Percentiles rank a stretch among this genome's conserved stretches.
phyloP scores from a whole-genome alignment of 2,329 filamentous ascomycete species.

The Thielaviopsis euricoi region DNA sequence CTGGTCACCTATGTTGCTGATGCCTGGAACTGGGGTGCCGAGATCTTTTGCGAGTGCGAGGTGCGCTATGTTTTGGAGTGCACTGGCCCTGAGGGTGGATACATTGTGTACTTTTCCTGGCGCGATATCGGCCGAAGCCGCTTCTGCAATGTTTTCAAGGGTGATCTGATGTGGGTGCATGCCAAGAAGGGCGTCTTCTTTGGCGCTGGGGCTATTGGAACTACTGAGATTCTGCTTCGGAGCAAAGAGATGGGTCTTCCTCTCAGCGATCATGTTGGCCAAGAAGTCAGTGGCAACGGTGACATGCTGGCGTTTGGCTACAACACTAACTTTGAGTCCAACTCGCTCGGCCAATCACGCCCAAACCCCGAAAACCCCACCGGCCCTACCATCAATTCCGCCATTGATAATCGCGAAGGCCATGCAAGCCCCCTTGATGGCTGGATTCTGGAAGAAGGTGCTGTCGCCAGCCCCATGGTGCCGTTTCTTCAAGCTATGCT shows the following conservation, averaged over 20 bases:
- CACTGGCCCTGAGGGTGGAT: slow-evolving; percentile 30
- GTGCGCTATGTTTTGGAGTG: slow-evolving; percentile 44
- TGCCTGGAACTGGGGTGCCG: slow-evolving; percentile 56
- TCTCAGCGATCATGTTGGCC: slow-evolving; percentile 40
- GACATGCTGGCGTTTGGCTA: slow-evolving; percentile 51
- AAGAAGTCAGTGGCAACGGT: slow-evolving; percentile 48
- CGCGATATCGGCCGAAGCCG: slow-evolving; percentile 39
- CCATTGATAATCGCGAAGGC: slow-evolving; percentile 41
- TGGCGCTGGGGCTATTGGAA: slow-evolving; percentile 47
- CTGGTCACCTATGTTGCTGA: slow-evolving; percentile 51
- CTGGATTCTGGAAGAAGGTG: slow-evolving; percentile 48
- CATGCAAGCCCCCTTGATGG: slow-evolving; percentile 40
- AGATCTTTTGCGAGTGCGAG: slow-evolving; percentile 55
- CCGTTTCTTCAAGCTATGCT: slow-evolving; percentile 40
- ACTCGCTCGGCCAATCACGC: slow-evolving; percentile 35
- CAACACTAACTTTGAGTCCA: slow-evolving; percentile 39
- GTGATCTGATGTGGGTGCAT: slow-evolving; percentile 50
- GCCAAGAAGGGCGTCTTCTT: slow-evolving; percentile 49
- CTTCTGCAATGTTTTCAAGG: slow-evolving; percentile 37
- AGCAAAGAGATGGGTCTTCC: slow-evolving; percentile 40
- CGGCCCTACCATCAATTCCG: slow-evolving; percentile 45
- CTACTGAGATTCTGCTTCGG: slow-evolving; percentile 47
- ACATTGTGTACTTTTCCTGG: slow-evolving; percentile 49
- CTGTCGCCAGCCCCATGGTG: slow-evolving; percentile 39
- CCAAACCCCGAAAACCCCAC: slow-evolving; percentile 34